phyloP scores from a whole-genome alignment of 1,284 basidiomycete genomes.

The Cryptococcus hybrid region DNA sequence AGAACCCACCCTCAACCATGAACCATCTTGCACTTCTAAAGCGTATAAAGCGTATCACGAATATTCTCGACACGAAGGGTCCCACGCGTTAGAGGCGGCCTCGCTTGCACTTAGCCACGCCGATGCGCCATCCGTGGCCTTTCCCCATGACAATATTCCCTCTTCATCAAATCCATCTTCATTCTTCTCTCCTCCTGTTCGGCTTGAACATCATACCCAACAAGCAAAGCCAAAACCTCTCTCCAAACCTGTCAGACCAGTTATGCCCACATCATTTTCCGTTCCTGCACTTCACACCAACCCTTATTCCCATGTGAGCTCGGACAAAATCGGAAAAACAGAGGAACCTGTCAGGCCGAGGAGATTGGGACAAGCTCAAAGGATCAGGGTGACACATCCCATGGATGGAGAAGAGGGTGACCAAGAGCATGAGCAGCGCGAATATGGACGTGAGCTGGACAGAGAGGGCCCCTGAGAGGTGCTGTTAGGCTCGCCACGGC shows the following conservation, averaged over 20 bases:
- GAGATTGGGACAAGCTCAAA: conserved; percentile 22
- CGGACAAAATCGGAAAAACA: neutral
- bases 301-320: neutral
- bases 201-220: conserved; percentile 12
- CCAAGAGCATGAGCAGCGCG: neutral
- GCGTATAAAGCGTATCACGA: too few species aligned
- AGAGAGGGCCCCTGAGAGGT: conserved; percentile 11
- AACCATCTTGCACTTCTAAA: too few species aligned
- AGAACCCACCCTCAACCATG: too few species aligned
- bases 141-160: neutral
- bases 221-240: conserved; percentile 11
- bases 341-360: neutral
- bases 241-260: conserved; percentile 24
- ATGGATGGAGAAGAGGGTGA: conserved; percentile 5
- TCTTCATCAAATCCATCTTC: conserved; percentile 10
- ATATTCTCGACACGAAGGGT: too few species aligned
- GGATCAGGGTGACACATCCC: conserved; percentile 13
- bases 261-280: conserved; percentile 17
- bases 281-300: conserved; percentile 10
- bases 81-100: too few species aligned
- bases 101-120: too few species aligned
- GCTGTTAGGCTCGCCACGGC: conserved; percentile 8
- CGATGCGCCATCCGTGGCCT: too few species aligned
- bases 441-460: neutral
- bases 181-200: conserved; percentile 16